A percentile compares a stretch with the other conserved stretches of the same genome.
Evolutionary conservation across 179 eudicot species (phyloP).

Genomic region (Drosera spatulata): DNA sequence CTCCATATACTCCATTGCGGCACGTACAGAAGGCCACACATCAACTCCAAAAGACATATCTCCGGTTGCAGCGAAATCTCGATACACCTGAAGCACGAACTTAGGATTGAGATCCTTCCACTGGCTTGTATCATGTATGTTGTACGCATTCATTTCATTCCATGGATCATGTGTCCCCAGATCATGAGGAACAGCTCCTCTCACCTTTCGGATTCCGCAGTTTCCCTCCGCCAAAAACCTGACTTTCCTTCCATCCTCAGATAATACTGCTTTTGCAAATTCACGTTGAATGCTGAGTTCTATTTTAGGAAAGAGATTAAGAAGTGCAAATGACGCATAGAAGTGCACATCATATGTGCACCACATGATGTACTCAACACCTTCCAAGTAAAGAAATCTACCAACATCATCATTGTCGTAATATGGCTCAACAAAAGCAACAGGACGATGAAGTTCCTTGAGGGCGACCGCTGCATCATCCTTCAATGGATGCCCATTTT

Average conservation of each 20-base stretch:
- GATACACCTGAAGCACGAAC: slow-evolving; percentile 84
- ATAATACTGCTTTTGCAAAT: slow-evolving; percentile 92
- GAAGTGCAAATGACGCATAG: slow-evolving; percentile 62
- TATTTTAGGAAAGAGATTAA: slow-evolving; percentile 78
- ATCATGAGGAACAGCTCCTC: slow-evolving; percentile 98
- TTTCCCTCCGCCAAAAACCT: slow-evolving; percentile 58
- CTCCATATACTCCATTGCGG: slow-evolving; percentile 94
- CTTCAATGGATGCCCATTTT: slow-evolving; percentile 7
- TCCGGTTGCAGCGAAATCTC: slow-evolving; percentile 79
- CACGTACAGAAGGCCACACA: slow-evolving; percentile 95
- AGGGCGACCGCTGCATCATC: slow-evolving; percentile 38
- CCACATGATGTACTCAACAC: slow-evolving; percentile 88
- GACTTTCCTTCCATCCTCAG: slow-evolving; percentile 85
- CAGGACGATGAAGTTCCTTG: slow-evolving; percentile 52
- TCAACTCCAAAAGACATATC: slow-evolving; percentile 71
- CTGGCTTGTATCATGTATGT: slow-evolving; percentile 60
- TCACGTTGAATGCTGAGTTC: slow-evolving; percentile 95
- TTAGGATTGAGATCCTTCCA: slow-evolving; percentile 98
- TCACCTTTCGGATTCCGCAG: slow-evolving; percentile 60
- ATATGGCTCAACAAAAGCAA: no score
- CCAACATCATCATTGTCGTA: slow-evolving; percentile 90
- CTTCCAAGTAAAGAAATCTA: slow-evolving; percentile 90
- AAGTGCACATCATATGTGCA: slow-evolving; percentile 97
- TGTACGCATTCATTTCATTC: slow-evolving; percentile 86
- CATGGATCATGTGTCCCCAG: slow-evolving; percentile 89